A percentile compares a stretch with the other conserved stretches of the same genome.
Conservation (phyloP, 23 red algal species). For the Pyropia yezoensis region DNA sequence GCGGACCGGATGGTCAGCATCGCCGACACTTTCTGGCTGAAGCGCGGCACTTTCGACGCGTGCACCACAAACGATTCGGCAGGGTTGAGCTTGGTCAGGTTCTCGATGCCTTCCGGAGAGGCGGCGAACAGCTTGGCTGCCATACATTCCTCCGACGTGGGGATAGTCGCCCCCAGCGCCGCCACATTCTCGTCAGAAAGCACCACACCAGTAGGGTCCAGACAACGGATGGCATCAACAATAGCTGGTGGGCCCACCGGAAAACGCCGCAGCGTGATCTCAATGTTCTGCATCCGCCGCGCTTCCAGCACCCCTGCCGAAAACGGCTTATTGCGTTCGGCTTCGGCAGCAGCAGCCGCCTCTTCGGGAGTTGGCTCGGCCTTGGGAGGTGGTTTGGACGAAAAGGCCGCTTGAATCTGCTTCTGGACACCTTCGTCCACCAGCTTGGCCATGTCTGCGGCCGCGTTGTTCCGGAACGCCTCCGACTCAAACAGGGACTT, state of each 20-base stretch:
- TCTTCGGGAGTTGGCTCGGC: not conserved
- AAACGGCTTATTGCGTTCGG: not conserved
- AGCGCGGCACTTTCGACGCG: slow-evolving; percentile 54
- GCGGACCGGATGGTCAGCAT: slow-evolving; percentile 65
- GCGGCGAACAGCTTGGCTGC: slow-evolving; percentile 49
- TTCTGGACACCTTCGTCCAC: slow-evolving; percentile 51
- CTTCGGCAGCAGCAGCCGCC: slow-evolving; percentile 3
- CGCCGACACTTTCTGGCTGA: slow-evolving; percentile 40
- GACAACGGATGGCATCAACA: slow-evolving; percentile 42
- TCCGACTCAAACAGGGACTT: slow-evolving; percentile 78
- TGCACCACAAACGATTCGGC: slow-evolving; percentile 40
- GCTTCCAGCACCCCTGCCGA: slow-evolving; percentile 69
- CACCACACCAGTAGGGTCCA: slow-evolving; percentile 52
- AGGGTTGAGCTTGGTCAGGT: slow-evolving; percentile 29
- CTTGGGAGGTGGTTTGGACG: slow-evolving; percentile 44
- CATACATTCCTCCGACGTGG: slow-evolving; percentile 75
- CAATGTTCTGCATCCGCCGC: slow-evolving; percentile 59
- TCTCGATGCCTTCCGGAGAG: slow-evolving; percentile 20
- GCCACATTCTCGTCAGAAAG: slow-evolving; percentile 72
- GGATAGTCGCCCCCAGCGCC: slow-evolving; percentile 45
- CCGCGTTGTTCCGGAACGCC: slow-evolving; percentile 45
- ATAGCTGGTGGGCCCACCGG: slow-evolving; percentile 37
- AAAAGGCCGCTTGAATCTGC: slow-evolving; percentile 68
- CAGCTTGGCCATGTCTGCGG: not conserved
- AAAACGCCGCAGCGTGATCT: slow-evolving; percentile 93